These are phyloP conservation scores for Ceratocystis huliohia DNA, from an alignment of 2,329 filamentous ascomycete species.

Conservation along the genomic window DNA sequence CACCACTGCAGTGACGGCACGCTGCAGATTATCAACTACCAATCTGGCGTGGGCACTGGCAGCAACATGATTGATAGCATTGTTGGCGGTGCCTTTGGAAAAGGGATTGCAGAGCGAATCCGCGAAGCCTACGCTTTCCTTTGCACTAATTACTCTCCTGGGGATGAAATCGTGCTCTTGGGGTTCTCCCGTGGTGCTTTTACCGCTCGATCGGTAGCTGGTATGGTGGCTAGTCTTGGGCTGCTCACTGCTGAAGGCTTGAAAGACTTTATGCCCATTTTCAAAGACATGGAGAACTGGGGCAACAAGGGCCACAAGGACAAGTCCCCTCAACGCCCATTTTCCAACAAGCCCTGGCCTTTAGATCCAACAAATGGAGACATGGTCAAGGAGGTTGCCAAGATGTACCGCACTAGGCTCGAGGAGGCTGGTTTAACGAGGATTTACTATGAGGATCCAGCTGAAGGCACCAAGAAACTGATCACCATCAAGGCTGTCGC, in stretches of 20 bases:
- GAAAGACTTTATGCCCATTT: slow-evolving; percentile 43
- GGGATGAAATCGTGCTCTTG: slow-evolving; percentile 44
- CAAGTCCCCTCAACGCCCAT: slow-evolving; percentile 36
- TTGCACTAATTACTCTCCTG: slow-evolving; percentile 47
- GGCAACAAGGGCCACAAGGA: slow-evolving; percentile 34
- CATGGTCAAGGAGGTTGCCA: slow-evolving; percentile 26
- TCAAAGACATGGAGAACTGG: slow-evolving; percentile 46
- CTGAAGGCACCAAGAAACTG: not conserved
- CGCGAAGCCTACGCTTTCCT: slow-evolving; percentile 51
- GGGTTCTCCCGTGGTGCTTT: slow-evolving; percentile 49
- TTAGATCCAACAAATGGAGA: slow-evolving; percentile 22
- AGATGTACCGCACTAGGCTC: slow-evolving; percentile 34
- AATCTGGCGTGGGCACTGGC: slow-evolving; percentile 47
- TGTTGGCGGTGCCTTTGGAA: slow-evolving; percentile 43
- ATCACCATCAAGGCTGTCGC: slow-evolving; percentile 30
- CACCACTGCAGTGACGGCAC: slow-evolving; percentile 38
- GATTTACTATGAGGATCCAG: slow-evolving; percentile 20
- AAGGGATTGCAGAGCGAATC: slow-evolving; percentile 43
- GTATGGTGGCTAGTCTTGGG: slow-evolving; percentile 40
- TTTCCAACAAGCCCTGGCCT: slow-evolving; percentile 38
- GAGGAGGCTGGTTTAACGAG: slow-evolving; percentile 35
- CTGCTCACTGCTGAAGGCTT: slow-evolving; percentile 41
- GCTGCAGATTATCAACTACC: slow-evolving; percentile 48
- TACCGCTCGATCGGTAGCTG: slow-evolving; percentile 43
- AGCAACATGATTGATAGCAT: slow-evolving; percentile 38